Conservation (phyloP, 305 asterid genomes). For the Solanum hybrid region DNA sequence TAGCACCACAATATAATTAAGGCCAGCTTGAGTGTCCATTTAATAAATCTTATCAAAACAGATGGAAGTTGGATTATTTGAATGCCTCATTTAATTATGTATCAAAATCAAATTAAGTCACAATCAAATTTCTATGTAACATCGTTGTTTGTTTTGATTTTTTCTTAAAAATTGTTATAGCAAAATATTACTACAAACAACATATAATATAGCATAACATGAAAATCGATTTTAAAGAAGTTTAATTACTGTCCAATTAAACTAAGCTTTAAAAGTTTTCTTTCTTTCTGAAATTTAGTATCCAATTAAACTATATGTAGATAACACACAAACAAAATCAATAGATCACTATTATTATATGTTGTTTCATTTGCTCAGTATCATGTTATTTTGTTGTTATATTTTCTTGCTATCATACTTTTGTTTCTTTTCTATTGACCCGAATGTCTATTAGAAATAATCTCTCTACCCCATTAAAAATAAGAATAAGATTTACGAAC, state of each 20-base stretch:
- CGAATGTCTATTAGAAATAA: neutral
- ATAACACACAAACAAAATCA: too few species aligned
- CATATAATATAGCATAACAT: neutral
- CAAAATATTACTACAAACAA: too few species aligned
- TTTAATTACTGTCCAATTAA: too few species aligned
- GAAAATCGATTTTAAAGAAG: too few species aligned
- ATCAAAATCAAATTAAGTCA: neutral
- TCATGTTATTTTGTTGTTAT: neutral
- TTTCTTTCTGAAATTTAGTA: neutral
- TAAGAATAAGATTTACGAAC: too few species aligned
- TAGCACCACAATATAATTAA: neutral
- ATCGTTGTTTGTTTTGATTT: neutral
- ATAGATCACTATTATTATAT: too few species aligned
- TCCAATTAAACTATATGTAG: neutral
- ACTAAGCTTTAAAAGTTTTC: too few species aligned
- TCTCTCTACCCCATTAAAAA: fast-evolving
- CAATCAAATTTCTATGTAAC: neutral
- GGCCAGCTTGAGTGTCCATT: neutral
- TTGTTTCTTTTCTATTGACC: neutral
- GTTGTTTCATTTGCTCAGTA: neutral
- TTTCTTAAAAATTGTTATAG: too few species aligned
- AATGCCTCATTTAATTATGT: neutral
- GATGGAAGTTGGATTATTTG: neutral
- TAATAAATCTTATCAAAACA: neutral
- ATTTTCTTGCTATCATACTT: neutral